Conservation (phyloP, 805 yeast species). For the Starmera pachycereana region DNA sequence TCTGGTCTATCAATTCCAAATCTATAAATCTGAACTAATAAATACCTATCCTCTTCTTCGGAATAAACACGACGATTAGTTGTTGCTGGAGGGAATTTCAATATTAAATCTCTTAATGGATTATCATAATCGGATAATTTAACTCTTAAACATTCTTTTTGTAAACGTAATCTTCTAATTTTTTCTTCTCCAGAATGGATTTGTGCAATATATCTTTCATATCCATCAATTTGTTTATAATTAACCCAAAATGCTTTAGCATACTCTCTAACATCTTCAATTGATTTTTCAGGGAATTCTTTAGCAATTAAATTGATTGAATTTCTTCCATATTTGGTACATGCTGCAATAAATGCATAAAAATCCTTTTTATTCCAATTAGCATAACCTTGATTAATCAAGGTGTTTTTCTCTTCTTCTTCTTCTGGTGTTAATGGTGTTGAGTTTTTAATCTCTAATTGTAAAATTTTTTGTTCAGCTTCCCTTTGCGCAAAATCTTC, state of each 20-base stretch:
- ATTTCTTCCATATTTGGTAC: constrained; percentile 76
- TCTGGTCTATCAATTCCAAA: constrained; percentile 75
- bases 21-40: constrained; percentile 68
- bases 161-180: constrained; percentile 50
- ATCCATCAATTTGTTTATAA: constrained; percentile 74
- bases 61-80: constrained; percentile 59
- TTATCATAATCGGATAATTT: constrained; percentile 60
- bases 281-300: constrained; percentile 68
- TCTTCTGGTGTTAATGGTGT: constrained; percentile 80
- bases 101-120: constrained; percentile 70
- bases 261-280: constrained; percentile 71
- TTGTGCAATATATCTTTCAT: constrained; percentile 69
- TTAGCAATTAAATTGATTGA: constrained; percentile 57
- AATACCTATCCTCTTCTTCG: constrained; percentile 85
- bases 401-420: constrained; percentile 46
- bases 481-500: constrained; percentile 26
- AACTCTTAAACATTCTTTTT: constrained; percentile 68
- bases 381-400: constrained; percentile 57
- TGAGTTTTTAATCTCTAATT: constrained; percentile 65
- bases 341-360: constrained; percentile 62
- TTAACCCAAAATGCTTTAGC: constrained; percentile 75
- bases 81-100: constrained; percentile 65
- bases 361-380: constrained; percentile 88
- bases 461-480: constrained; percentile 42
- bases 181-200: constrained; percentile 88